These are phyloP conservation scores for Podaxis carcinomalis DNA, from an alignment of 768 basidiomycete genomes.

Conservation along the genomic window DNA sequence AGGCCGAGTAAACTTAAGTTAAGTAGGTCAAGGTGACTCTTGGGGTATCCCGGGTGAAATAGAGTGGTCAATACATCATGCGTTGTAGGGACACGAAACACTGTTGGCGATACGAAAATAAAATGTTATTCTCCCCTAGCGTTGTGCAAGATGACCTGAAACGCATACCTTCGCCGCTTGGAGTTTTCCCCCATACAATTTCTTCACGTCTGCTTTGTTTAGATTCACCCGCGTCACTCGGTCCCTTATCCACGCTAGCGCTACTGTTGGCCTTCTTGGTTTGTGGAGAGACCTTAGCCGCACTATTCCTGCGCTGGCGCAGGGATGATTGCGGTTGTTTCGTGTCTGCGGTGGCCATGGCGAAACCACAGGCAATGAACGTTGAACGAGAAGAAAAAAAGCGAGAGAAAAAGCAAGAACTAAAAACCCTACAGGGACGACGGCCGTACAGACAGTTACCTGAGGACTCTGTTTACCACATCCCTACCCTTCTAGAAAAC, in stretches of 20 bases:
- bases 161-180: slow-evolving; percentile 64
- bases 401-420: not conserved
- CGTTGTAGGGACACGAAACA: slow-evolving; percentile 90
- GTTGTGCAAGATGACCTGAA: slow-evolving; percentile 3
- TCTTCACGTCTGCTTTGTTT: slow-evolving; percentile 29
- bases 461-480: not conserved
- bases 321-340: slow-evolving; percentile 22
- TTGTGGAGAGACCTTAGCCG: not conserved
- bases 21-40: slow-evolving; percentile 85
- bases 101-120: slow-evolving; percentile 34
- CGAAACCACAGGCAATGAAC: not conserved
- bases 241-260: slow-evolving; percentile 12
- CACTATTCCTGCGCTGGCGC: slow-evolving; percentile 27
- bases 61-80: slow-evolving; percentile 85
- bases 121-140: slow-evolving; percentile 1
- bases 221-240: slow-evolving; percentile 14
- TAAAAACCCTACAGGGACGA: slow-evolving; percentile 1
- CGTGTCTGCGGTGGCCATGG: not conserved
- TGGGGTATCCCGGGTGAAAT: slow-evolving; percentile 77
- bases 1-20: slow-evolving; percentile 76
- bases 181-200: slow-evolving; percentile 87
- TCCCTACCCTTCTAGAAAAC: slow-evolving; percentile 9
- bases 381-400: not conserved
- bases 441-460: not conserved
- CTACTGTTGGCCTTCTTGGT: not conserved